phyloP scores from a whole-genome alignment of 306 rosid genomes.

The Datisca glomerata region DNA sequence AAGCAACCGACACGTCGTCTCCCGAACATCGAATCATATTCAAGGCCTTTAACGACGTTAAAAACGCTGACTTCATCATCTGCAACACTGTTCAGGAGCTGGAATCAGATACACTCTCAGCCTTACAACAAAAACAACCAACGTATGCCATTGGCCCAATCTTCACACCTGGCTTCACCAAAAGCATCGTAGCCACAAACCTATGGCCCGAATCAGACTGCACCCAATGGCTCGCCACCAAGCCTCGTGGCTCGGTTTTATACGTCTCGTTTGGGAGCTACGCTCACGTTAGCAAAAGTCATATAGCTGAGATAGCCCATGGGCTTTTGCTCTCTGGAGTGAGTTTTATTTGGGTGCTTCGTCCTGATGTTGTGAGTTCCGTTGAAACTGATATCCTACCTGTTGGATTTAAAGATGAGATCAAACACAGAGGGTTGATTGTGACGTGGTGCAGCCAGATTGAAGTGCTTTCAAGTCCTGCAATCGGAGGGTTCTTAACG shows the following conservation, averaged over 20 bases:
- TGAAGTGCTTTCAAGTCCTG: slow-evolving; percentile 28
- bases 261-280: no score
- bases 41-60: slow-evolving; percentile 22
- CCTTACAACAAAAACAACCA: slow-evolving; percentile 15
- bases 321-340: no score
- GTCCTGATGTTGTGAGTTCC: no score
- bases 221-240: slow-evolving; percentile 14
- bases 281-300: no score
- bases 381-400: no score
- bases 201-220: slow-evolving; percentile 19
- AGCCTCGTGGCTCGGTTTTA: slow-evolving; percentile 17
- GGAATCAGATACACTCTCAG: slow-evolving; percentile 21
- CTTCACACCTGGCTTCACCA: slow-evolving; percentile 3
- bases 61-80: slow-evolving; percentile 21
- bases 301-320: no score
- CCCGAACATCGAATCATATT: slow-evolving; percentile 22
- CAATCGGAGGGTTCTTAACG: slow-evolving; percentile 34
- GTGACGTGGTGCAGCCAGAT: slow-evolving; percentile 40
- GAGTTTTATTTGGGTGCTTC: no score
- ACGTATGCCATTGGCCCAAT: slow-evolving; percentile 14
- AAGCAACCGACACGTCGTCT: slow-evolving; percentile 14
- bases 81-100: slow-evolving; percentile 34
- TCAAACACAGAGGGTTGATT: slow-evolving; percentile 13
- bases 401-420: no score
- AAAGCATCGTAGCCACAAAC: slow-evolving; percentile 17